These are phyloP conservation scores for Vigna angularis DNA, from an alignment of 306 rosid species.

Conservation along the genomic window DNA sequence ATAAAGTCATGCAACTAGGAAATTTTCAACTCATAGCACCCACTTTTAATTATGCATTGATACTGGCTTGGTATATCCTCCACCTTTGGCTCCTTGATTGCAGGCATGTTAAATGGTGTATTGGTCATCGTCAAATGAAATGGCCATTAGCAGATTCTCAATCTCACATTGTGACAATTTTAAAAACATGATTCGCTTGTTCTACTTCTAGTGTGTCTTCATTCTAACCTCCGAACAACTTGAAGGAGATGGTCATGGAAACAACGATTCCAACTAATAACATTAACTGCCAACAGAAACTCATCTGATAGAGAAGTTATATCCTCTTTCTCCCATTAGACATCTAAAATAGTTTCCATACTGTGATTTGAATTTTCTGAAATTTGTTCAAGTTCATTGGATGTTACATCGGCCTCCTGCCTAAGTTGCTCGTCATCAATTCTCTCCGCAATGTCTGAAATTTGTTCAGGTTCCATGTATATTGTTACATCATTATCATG, in stretches of 20 bases:
- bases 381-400: conserved; percentile 48
- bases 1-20: conserved; percentile 25
- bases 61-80: conserved; percentile 1
- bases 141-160: conserved; percentile 28
- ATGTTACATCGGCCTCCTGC: conserved; percentile 38
- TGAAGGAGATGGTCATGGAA: conserved; percentile 14
- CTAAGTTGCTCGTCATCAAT: conserved; percentile 44
- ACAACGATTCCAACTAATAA: background rate
- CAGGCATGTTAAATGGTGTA: conserved; percentile 2
- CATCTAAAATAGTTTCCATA: conserved; percentile 40
- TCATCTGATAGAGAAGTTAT: conserved; percentile 26
- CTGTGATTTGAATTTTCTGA: conserved; percentile 40
- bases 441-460: conserved; percentile 41
- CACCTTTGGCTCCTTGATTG: background rate
- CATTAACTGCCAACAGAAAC: conserved; percentile 32
- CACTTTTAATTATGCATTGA: background rate
- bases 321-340: conserved; percentile 42
- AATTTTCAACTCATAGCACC: conserved; percentile 35
- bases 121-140: conserved; percentile 29
- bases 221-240: conserved; percentile 32
- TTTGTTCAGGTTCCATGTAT: conserved; percentile 45
- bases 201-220: conserved; percentile 15
- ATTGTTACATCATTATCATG: conserved; percentile 38
- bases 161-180: conserved; percentile 4
- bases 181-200: background rate